Evolutionary conservation across 306 rosid genomes (phyloP).

Genomic region (Cicer pinnatifidum): DNA sequence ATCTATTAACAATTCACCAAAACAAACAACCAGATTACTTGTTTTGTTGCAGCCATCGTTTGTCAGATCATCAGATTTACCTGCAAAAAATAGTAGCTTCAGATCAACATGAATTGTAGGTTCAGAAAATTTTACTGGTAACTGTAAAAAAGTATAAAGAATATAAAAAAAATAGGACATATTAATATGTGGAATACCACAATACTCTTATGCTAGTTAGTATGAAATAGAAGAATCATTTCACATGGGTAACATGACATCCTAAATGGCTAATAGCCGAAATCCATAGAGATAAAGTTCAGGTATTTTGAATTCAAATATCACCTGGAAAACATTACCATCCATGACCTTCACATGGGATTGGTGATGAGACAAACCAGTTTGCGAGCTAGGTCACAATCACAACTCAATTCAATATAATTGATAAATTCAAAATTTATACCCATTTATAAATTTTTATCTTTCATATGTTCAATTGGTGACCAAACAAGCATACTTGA

Average conservation of each 20-base stretch:
- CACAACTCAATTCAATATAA: slow-evolving; percentile 1
- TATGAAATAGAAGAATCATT: slow-evolving; percentile 9
- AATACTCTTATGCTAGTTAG: no score
- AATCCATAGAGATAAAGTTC: not conserved
- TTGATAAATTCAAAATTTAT: not conserved
- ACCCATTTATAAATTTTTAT: not conserved
- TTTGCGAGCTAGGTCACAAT: slow-evolving; percentile 10
- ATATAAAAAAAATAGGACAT: not conserved
- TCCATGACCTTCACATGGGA: slow-evolving; percentile 14
- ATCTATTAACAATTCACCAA: slow-evolving; percentile 83
- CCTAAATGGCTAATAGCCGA: slow-evolving; percentile 21
- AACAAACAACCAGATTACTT: slow-evolving; percentile 68
- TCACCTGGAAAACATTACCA: slow-evolving; percentile 16
- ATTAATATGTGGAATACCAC: not conserved
- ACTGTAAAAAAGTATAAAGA: slow-evolving; percentile 2
- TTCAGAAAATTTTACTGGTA: slow-evolving; percentile 22
- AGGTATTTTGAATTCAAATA: slow-evolving; percentile 17
- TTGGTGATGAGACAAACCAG: slow-evolving; percentile 25
- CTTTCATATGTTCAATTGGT: not conserved
- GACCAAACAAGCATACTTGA: not conserved
- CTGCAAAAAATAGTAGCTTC: slow-evolving; percentile 43
- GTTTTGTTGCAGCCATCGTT: slow-evolving; percentile 41
- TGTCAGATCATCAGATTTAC: slow-evolving; percentile 43
- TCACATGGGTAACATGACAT: slow-evolving; percentile 29
- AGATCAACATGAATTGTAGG: slow-evolving; percentile 31